Conservation (phyloP, 2,329 filamentous ascomycete species). For the Penicillium sp. region DNA sequence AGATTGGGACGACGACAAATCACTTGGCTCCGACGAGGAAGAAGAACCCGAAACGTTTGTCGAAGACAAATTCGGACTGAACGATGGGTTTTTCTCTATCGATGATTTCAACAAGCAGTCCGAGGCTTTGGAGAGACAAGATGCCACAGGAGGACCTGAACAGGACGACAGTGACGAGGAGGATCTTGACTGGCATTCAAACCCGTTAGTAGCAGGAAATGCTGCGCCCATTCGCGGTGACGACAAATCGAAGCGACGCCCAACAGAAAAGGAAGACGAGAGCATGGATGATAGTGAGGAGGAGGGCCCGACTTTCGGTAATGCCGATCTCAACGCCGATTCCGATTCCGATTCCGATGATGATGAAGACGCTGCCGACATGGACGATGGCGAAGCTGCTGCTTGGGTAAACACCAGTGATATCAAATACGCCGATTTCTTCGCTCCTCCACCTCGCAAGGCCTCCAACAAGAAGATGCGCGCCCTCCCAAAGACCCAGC, state of each 20-base stretch:
- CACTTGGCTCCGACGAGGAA: constrained; percentile 31
- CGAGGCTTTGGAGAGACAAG: constrained; percentile 83
- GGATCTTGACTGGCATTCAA: constrained; percentile 83
- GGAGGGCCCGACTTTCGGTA: constrained; percentile 77
- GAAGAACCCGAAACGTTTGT: constrained; percentile 56
- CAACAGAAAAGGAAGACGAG: constrained; percentile 56
- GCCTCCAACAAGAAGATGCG: constrained; percentile 55
- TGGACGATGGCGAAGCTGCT: constrained; percentile 58
- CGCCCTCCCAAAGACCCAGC: constrained; percentile 55
- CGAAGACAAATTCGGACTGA: constrained; percentile 78
- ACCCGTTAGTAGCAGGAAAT: constrained; percentile 59
- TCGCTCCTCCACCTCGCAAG: constrained; percentile 78
- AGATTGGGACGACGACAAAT: constrained; percentile 10
- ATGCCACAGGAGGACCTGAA: constrained; percentile 71
- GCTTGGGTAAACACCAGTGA: constrained; percentile 76
- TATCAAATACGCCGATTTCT: constrained; percentile 90
- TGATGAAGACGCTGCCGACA: constrained; percentile 34
- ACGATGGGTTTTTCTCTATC: constrained; percentile 97
- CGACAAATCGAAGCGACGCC: constrained; percentile 20
- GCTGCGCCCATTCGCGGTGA: constrained; percentile 9
- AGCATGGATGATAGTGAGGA: constrained; percentile 58
- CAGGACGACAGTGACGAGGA: constrained; percentile 83
- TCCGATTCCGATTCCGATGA: constrained; percentile 63
- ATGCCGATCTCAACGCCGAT: constrained; percentile 69
- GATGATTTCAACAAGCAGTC: constrained; percentile 96